Conservation (phyloP, 164 flowering plant species). For the Tinospora cordifolia region DNA sequence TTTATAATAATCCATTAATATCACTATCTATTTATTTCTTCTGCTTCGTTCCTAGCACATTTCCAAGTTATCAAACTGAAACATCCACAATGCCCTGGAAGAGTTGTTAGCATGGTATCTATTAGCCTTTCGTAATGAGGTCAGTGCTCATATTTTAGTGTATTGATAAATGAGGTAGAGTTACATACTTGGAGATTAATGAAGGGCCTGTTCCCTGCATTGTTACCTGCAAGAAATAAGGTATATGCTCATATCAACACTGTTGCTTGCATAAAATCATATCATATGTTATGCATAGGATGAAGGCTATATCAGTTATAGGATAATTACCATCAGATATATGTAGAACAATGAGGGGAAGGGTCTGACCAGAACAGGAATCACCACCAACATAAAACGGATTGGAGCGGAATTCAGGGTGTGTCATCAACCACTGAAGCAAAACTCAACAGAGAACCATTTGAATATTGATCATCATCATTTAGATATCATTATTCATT, state of each 20-base stretch:
- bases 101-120: no score
- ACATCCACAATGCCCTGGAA: no score
- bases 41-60: no score
- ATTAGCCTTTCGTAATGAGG: no score
- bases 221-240: slow-evolving; percentile 30
- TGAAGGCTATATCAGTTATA: not conserved
- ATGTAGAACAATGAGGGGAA: slow-evolving; percentile 22
- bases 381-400: slow-evolving; percentile 29
- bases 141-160: not conserved
- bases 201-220: slow-evolving; percentile 19
- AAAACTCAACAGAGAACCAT: not conserved
- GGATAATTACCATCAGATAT: slow-evolving; percentile 19
- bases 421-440: slow-evolving; percentile 15
- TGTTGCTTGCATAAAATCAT: no score
- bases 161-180: not conserved
- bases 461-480: no score
- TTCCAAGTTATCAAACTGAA: no score
- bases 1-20: not conserved
- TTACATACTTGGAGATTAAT: slow-evolving; percentile 30
- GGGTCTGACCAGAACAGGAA: slow-evolving; percentile 28
- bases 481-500: no score
- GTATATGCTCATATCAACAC: no score
- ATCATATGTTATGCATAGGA: not conserved
- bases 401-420: slow-evolving; percentile 22
- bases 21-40: not conserved